These are phyloP conservation scores for Thinopyrum elongatum DNA, from an alignment of 176 grass and related monocot genomes.

Conservation along the genomic window DNA sequence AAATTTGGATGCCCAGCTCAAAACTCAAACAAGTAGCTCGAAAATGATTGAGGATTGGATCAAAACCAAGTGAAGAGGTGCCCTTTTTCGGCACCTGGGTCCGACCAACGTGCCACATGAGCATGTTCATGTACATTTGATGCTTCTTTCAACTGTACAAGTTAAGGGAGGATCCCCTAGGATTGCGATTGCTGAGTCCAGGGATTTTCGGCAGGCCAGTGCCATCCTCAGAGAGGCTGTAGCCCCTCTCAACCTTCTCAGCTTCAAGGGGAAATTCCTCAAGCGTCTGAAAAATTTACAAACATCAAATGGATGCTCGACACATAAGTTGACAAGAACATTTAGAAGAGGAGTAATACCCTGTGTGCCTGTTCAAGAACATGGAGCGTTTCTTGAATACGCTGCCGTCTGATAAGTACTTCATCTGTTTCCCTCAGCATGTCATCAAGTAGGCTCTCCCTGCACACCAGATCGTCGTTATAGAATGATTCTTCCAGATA, in stretches of 20 bases:
- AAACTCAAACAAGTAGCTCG: not conserved
- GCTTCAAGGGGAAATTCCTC: conserved; percentile 80
- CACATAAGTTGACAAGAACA: conserved; percentile 21
- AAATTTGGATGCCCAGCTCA: conserved; percentile 32
- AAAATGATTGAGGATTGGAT: not conserved
- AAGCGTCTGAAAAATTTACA: conserved; percentile 60
- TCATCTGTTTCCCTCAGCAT: conserved; percentile 92
- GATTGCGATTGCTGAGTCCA: conserved; percentile 19
- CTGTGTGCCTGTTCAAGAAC: conserved; percentile 80
- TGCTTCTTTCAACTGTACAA: conserved; percentile 27
- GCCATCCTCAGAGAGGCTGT: conserved; percentile 38
- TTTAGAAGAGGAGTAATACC: conserved; percentile 45
- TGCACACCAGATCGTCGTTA: conserved; percentile 34
- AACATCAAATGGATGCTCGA: conserved; percentile 19
- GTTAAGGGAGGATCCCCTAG: conserved; percentile 31
- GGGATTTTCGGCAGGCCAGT: conserved; percentile 52
- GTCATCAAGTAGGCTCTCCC: conserved; percentile 85
- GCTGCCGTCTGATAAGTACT: conserved; percentile 66
- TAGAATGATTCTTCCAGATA: not conserved
- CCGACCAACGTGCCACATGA: not conserved
- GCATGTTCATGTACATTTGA: conserved; percentile 23
- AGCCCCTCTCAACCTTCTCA: conserved; percentile 75
- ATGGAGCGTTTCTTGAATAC: conserved; percentile 66
- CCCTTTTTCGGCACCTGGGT: conserved; percentile 11
- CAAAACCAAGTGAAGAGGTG: not conserved